Conservation (phyloP, 441 rosid genomes). For the Erodium trifolium region DNA sequence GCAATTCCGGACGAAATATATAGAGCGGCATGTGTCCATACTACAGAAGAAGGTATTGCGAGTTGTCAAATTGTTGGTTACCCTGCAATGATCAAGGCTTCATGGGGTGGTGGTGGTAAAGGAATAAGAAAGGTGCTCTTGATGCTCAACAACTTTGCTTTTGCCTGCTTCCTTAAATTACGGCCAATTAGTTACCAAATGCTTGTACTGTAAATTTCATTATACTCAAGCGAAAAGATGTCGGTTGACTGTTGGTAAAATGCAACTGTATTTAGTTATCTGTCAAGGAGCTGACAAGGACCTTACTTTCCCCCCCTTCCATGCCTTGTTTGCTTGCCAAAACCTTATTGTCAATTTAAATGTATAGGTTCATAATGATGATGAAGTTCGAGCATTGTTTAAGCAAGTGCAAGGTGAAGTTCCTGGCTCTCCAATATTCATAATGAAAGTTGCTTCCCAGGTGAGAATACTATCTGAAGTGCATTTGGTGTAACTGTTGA, state of each 20-base stretch:
- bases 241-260: not conserved
- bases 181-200: not conserved
- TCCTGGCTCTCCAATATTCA: slow-evolving; percentile 99
- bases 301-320: not conserved
- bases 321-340: not conserved
- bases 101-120: slow-evolving; percentile 99
- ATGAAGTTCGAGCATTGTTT: slow-evolving; percentile 95
- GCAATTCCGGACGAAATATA: slow-evolving; percentile 86
- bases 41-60: slow-evolving; percentile 96
- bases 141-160: slow-evolving; percentile 10
- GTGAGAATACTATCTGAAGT: slow-evolving; percentile 35
- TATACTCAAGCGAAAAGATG: not conserved
- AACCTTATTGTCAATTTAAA: slow-evolving; percentile 9
- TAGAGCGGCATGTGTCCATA: slow-evolving; percentile 89
- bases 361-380: slow-evolving; percentile 88
- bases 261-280: not conserved
- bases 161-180: not conserved
- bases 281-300: not conserved
- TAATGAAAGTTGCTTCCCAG: slow-evolving; percentile 99
- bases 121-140: slow-evolving; percentile 93
- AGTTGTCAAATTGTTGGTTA: slow-evolving; percentile 98
- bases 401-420: slow-evolving; percentile 99
- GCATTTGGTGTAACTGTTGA: slow-evolving; percentile 17
- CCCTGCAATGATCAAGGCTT: slow-evolving; percentile 99
- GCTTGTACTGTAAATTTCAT: not conserved